Conservation (phyloP, 2,329 filamentous ascomycete genomes). For the Penicillium sp. region DNA sequence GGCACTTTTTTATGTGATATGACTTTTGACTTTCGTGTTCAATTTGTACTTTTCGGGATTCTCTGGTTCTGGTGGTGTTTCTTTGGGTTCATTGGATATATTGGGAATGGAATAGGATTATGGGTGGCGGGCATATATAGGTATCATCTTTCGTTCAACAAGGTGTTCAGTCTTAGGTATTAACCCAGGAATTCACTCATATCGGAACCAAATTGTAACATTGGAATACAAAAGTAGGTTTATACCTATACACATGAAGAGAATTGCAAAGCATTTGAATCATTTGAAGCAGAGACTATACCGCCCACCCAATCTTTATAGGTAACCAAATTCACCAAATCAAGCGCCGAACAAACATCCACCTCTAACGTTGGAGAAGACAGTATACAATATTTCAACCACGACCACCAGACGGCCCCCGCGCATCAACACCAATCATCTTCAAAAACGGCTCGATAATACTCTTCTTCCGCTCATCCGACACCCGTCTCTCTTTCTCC, state of each 20-base stretch:
- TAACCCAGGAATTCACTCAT: no score
- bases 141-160: no score
- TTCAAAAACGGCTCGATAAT: conserved; percentile 67
- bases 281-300: background rate
- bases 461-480: conserved; percentile 60
- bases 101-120: background rate
- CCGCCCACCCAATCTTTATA: background rate
- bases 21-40: background rate
- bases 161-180: no score
- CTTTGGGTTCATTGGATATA: background rate
- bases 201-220: background rate
- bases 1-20: background rate
- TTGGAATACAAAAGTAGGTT: background rate
- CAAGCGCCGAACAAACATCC: background rate
- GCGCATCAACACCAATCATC: conserved; percentile 33
- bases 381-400: conserved; percentile 3
- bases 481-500: conserved; percentile 56
- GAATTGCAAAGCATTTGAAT: background rate
- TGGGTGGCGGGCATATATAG: no score
- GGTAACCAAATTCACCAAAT: background rate
- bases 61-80: background rate
- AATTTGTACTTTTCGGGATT: background rate
- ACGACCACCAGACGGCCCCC: conserved; percentile 31
- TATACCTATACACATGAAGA: background rate
- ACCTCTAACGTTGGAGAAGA: background rate